These are phyloP conservation scores for Pythium oligandrum DNA, from an alignment of 352 stramenopile species.

Conservation along the genomic window DNA sequence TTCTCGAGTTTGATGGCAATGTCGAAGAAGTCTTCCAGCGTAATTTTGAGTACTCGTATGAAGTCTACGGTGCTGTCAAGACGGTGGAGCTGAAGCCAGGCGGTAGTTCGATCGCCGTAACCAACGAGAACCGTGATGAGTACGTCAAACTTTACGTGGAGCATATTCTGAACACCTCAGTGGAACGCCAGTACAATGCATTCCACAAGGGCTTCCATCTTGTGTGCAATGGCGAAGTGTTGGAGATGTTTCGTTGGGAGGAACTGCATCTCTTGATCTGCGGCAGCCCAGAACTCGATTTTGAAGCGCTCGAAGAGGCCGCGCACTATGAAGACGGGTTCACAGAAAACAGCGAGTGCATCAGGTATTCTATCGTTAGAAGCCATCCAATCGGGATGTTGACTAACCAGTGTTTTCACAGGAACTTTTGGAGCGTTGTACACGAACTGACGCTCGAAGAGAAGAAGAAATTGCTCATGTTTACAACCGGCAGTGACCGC, in stretches of 20 bases:
- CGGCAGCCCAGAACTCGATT: slow-evolving; percentile 69
- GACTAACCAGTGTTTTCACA: slow-evolving; percentile 7
- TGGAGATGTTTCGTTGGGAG: slow-evolving; percentile 79
- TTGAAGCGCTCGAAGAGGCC: slow-evolving; percentile 66
- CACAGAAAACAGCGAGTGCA: slow-evolving; percentile 53
- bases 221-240: slow-evolving; percentile 64
- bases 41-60: slow-evolving; percentile 79
- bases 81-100: slow-evolving; percentile 68
- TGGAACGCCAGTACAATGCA: slow-evolving; percentile 56
- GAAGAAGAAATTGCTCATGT: slow-evolving; percentile 85
- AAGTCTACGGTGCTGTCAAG: slow-evolving; percentile 77
- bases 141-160: slow-evolving; percentile 74
- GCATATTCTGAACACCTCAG: slow-evolving; percentile 57
- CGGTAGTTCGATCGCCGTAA: slow-evolving; percentile 56
- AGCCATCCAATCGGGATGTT: not conserved
- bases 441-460: slow-evolving; percentile 72
- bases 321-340: slow-evolving; percentile 79
- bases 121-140: slow-evolving; percentile 58
- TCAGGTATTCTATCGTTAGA: slow-evolving; percentile 29
- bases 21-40: slow-evolving; percentile 66
- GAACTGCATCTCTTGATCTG: slow-evolving; percentile 76
- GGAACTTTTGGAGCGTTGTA: slow-evolving; percentile 81
- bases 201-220: slow-evolving; percentile 76
- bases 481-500: slow-evolving; percentile 82
- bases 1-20: slow-evolving; percentile 65